Conservation (phyloP, 345 rosid species). For the Corchorus capsularis region DNA sequence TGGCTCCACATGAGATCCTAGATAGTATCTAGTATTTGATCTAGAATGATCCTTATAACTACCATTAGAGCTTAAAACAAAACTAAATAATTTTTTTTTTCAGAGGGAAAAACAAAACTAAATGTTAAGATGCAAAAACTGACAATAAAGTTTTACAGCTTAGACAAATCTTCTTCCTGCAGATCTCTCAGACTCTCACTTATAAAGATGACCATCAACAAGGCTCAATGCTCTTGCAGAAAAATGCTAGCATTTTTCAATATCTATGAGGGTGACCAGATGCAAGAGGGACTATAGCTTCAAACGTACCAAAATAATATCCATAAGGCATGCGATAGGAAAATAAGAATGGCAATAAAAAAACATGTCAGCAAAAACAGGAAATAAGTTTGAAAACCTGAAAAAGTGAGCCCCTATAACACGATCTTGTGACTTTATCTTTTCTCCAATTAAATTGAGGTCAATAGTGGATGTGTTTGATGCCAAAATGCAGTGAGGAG, state of each 20-base stretch:
- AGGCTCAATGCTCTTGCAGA: neutral
- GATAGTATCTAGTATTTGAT: conserved; percentile 7
- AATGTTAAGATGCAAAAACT: neutral
- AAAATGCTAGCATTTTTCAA: neutral
- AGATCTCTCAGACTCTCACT: neutral
- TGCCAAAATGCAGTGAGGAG: conserved; percentile 89
- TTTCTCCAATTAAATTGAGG: conserved; percentile 75
- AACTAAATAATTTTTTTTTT: neutral
- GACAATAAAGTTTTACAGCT: neutral
- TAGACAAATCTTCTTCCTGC: neutral
- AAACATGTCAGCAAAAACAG: neutral
- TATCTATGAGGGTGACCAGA: neutral
- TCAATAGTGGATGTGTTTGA: conserved; percentile 89
- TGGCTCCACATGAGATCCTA: neutral
- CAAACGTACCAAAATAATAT: neutral
- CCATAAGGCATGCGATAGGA: neutral
- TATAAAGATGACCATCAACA: neutral
- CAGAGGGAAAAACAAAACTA: neutral
- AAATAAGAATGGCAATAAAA: neutral
- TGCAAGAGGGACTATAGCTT: neutral
- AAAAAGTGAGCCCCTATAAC: conserved; percentile 96
- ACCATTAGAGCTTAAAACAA: neutral
- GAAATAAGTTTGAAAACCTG: conserved; percentile 50
- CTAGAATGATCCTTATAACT: neutral
- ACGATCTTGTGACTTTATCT: conserved; percentile 74